Base-by-base conservation (phyloP, 306 rosid species). In the Prunus mume region DNA sequence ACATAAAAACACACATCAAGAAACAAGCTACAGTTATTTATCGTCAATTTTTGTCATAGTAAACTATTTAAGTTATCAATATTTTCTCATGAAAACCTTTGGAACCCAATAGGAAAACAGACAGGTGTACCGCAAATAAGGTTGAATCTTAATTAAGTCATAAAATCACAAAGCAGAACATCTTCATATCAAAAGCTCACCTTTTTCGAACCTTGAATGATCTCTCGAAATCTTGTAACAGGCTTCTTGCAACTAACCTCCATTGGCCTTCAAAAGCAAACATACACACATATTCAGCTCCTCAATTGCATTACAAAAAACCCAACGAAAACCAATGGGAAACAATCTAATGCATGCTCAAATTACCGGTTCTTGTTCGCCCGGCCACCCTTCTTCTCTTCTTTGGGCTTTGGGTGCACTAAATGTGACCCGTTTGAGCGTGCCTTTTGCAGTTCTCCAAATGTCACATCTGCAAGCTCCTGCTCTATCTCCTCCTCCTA, bases 391-490 rank as follows among this genome's bases (percentile, higher is more conserved):
- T 87, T 90, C 69, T 88, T 87, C 72, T 78, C 89, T 32, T 85
- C 86, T 15, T 34, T 81, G 0, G 73, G 76, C 76, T 90, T 89
- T 71, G 50, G 82, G 55, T 74, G 50, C 69, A 85, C 58, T 5
- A 81, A 61, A 82, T 85, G 91, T 5, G 91, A 78, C 68, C 98
- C 98, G 66, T 92, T 80, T 0, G 88, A 83, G 55, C 88, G 96
- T 30, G 93, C 98, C 88, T 82, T 89, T 81, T 85, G 96, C 87
- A 95, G 71, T 65, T 95, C 97, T 82, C 84, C 98, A 47, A 92
- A 89, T 9, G 97, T 95, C 56, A 84, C 92, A 80, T 90, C 93
- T 15, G 96, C 97, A 22, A 95, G 85, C 77, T 81, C 91, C 32
- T 89, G 85, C 83, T 89, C 87, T 80, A 95, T 88, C 85, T 87